Evolutionary conservation across 768 basidiomycete genomes (phyloP).

Genomic region (Pleurotus eryngii): DNA sequence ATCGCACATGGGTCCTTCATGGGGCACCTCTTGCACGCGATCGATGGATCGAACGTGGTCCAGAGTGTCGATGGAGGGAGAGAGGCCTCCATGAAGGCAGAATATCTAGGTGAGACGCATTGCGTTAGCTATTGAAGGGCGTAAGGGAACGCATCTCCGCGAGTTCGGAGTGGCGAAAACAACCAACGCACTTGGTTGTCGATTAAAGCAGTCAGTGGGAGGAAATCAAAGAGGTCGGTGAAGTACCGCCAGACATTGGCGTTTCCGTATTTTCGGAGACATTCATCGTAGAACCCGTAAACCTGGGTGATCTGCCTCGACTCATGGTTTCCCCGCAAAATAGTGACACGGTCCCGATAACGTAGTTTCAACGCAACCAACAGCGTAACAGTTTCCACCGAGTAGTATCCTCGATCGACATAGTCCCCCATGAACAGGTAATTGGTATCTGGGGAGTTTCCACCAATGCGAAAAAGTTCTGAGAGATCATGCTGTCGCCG

Average conservation of each 20-base stretch:
- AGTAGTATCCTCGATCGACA: constrained; percentile 98
- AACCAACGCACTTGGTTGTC: constrained; percentile 88
- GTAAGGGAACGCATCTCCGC: not conserved
- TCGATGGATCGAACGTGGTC: constrained; percentile 99
- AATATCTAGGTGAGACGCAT: constrained; percentile 70
- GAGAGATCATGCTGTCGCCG: constrained; percentile 90
- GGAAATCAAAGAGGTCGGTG: constrained; percentile 97
- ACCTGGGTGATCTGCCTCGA: constrained; percentile 99
- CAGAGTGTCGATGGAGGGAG: constrained; percentile 98
- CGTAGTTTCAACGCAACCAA: constrained; percentile 96
- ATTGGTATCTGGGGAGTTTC: constrained; percentile 98
- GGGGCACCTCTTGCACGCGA: constrained; percentile 98
- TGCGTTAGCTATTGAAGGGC: not conserved
- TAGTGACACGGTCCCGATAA: constrained; percentile 97
- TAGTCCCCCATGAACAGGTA: constrained; percentile 99
- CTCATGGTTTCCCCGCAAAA: constrained; percentile 98
- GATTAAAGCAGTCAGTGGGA: constrained; percentile 95
- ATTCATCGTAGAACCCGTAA: constrained; percentile 99
- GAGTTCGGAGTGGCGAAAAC: not conserved
- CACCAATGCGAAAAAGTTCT: constrained; percentile 97
- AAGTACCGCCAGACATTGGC: constrained; percentile 99
- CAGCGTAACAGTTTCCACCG: constrained; percentile 96
- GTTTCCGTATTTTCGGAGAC: constrained; percentile 98
- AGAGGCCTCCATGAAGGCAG: constrained; percentile 96
- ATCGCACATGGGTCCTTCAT: constrained; percentile 99